phyloP scores from a whole-genome alignment of 2,329 filamentous ascomycete species.

The Botrytis medusae region DNA sequence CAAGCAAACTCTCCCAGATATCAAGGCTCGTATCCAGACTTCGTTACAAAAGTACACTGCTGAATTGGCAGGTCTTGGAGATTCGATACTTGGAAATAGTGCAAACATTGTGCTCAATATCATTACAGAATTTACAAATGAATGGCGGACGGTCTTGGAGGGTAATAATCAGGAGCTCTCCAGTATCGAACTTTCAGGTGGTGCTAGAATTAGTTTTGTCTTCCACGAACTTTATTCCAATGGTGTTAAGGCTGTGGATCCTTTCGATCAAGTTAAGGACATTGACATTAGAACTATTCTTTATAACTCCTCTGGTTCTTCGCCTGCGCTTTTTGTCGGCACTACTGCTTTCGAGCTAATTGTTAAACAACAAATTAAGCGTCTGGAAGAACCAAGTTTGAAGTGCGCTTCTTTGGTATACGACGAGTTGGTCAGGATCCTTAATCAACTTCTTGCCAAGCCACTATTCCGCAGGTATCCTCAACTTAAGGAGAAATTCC shows the following conservation, averaged over 20 bases:
- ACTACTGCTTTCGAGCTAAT: conserved; percentile 98
- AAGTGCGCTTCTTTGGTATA: conserved; percentile 98
- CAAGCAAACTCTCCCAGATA: conserved; percentile 97
- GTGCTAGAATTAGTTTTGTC: conserved; percentile 97
- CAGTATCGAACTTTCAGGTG: conserved; percentile 89
- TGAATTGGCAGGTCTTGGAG: conserved; percentile 81
- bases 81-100: conserved; percentile 93
- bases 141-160: conserved; percentile 93
- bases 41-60: conserved; percentile 87
- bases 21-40: conserved; percentile 93
- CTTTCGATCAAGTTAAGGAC: conserved; percentile 96
- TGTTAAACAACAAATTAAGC: conserved; percentile 97
- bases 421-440: conserved; percentile 93
- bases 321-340: conserved; percentile 92
- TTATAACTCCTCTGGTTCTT: conserved; percentile 98
- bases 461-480: conserved; percentile 90
- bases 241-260: conserved; percentile 95
- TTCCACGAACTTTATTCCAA: conserved; percentile 99
- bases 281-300: conserved; percentile 95
- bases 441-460: conserved; percentile 86
- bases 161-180: conserved; percentile 97
- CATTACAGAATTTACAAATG: conserved; percentile 97
- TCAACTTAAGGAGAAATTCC: conserved; percentile 94
- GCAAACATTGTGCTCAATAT: conserved; percentile 97
- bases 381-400: conserved; percentile 90